phyloP scores from a whole-genome alignment of 1,284 basidiomycete species.

The Marasmius tenuissimus region DNA sequence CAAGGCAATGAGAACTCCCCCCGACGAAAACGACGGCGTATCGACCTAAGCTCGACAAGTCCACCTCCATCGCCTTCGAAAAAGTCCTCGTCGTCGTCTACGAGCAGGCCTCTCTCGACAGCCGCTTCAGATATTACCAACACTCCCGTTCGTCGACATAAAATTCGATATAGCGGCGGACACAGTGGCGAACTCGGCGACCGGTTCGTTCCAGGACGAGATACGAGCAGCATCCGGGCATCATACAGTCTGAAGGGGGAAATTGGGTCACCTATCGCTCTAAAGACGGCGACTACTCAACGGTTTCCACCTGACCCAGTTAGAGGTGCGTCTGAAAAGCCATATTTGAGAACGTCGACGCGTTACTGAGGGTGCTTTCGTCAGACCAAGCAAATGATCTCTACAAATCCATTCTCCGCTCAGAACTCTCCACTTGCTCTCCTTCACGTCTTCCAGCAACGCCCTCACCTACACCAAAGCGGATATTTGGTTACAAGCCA shows the following conservation, averaged over 20 bases:
- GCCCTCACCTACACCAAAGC: not conserved
- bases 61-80: not conserved
- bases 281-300: not conserved
- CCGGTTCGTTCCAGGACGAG: not conserved
- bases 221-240: not conserved
- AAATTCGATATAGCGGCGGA: not conserved
- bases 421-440: not conserved
- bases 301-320: not conserved
- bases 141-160: not conserved
- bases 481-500: not conserved
- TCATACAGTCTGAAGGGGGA: not conserved
- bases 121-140: not conserved
- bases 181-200: not conserved
- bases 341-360: not conserved
- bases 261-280: not conserved
- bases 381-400: conserved; percentile 1
- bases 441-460: not conserved
- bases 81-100: not conserved
- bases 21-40: not conserved
- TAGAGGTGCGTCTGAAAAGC: not conserved
- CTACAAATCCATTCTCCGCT: not conserved
- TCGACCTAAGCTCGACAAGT: not conserved
- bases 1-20: not conserved
- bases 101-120: not conserved
- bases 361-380: not conserved